Evolutionary conservation across 2,329 filamentous ascomycete genomes (phyloP).

Genomic region (Pseudogymnoascus pannorum): DNA sequence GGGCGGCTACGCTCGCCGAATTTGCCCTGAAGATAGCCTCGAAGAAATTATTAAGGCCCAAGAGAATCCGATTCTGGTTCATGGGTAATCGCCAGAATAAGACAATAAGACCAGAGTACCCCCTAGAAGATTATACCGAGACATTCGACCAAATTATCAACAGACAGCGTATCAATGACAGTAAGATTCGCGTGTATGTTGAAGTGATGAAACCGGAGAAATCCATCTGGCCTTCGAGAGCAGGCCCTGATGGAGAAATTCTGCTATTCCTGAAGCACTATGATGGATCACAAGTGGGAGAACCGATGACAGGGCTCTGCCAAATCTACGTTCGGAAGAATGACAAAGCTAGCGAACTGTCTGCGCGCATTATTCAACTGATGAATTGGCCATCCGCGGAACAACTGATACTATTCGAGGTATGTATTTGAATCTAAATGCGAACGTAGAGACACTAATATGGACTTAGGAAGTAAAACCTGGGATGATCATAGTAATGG

Average conservation of each 20-base stretch:
- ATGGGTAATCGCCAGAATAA: constrained; percentile 99
- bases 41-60: constrained; percentile 60
- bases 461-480: constrained; percentile 76
- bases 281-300: constrained; percentile 64
- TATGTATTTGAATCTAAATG: constrained; percentile 28
- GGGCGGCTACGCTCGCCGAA: constrained; percentile 65
- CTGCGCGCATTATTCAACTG: constrained; percentile 66
- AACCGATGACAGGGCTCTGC: constrained; percentile 68
- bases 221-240: constrained; percentile 59
- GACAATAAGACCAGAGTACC: constrained; percentile 86
- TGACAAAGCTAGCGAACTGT: constrained; percentile 80
- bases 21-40: constrained; percentile 64
- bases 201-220: constrained; percentile 60
- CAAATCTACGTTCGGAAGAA: constrained; percentile 83
- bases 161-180: constrained; percentile 31
- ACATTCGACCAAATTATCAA: constrained; percentile 60
- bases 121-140: constrained; percentile 68
- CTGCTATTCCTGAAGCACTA: constrained; percentile 92
- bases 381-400: constrained; percentile 76
- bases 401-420: constrained; percentile 67
- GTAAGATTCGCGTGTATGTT: constrained; percentile 56
- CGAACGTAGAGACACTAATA: constrained; percentile 18
- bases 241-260: constrained; percentile 56
- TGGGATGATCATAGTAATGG: constrained; percentile 92
- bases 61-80: constrained; percentile 78